Base-by-base conservation (phyloP, 2,329 filamentous ascomycete species). In the Phoma sp. region DNA sequence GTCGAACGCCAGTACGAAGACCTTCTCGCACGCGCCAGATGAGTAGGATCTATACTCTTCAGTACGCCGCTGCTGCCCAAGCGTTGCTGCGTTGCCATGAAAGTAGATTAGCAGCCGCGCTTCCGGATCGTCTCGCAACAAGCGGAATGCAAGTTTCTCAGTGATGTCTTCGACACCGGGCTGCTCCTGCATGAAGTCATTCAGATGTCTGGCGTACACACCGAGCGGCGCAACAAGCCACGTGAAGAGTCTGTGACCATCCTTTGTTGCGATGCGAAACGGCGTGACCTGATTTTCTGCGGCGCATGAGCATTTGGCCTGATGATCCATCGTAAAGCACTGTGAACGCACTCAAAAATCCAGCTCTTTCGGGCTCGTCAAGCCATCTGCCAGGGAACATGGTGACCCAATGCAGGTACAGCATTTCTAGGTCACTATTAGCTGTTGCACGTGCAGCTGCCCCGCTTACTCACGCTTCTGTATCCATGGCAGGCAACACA, bases 171-270 rank as follows among this genome's bases (percentile, higher is more conserved):
- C 47, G 7, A 56, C 47, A 5, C 48, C 53, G 15, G 60, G 45
- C 11, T 59, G 56, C 11, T 78, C 77, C 9, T 81, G 75, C 62
- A 93, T 87, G 10, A 96, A 79, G 2, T 76, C 76, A 12, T 81
- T 75, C 62, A 92, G 87, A 64, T 96, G 83, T 59, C 86, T 81
- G 7, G 85, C 80, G 71, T 96, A 96, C 0, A 91, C 77, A 25
- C 87, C 86, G 5, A 96, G 76, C 0, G 93, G 93, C 40, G 96
- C 78, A 45, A 97, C 82, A 66, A 96, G 92, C 93, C 93, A 98
- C n/a, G 90, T 89, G 70, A 95, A 96, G 7, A 97, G 78, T 1
- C 80, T 85, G 72, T 93, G 87, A 34, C 87, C 86, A 71, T 96
- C 93, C 2, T 85, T 80, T 0, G 92, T 95, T 1, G 76, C 77